Conservation (phyloP, 2,329 filamentous ascomycete genomes). For the Fusarium cicatricum region DNA sequence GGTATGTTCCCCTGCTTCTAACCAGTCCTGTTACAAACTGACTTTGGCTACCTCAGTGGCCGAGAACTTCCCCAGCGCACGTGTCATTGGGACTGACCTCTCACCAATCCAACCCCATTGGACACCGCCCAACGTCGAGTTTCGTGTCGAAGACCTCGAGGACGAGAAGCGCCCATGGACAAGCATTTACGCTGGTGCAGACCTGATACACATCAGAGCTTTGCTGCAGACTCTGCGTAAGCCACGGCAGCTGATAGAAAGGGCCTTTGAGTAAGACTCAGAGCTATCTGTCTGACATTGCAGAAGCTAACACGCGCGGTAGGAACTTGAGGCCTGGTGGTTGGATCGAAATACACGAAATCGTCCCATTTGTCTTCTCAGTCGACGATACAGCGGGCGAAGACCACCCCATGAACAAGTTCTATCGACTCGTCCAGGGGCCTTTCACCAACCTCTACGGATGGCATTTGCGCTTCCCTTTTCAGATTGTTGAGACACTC, state of each 20-base stretch:
- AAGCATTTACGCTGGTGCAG: slow-evolving; percentile 51
- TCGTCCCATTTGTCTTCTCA: slow-evolving; percentile 44
- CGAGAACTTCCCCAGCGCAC: slow-evolving; percentile 55
- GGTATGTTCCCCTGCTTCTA: slow-evolving; percentile 43
- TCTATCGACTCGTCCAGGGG: slow-evolving; percentile 46
- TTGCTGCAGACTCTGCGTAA: slow-evolving; percentile 60
- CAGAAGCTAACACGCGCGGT: slow-evolving; percentile 12
- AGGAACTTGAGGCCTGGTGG: slow-evolving; percentile 50
- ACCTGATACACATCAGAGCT: slow-evolving; percentile 63
- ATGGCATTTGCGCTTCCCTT: slow-evolving; percentile 47
- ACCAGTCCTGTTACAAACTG: neutral
- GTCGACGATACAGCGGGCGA: slow-evolving; percentile 43
- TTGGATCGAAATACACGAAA: slow-evolving; percentile 52
- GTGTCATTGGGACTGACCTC: slow-evolving; percentile 56
- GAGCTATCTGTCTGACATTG: neutral
- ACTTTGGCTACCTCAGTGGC: slow-evolving; percentile 49
- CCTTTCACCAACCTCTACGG: slow-evolving; percentile 46
- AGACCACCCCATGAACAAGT: slow-evolving; percentile 45
- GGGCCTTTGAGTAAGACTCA: slow-evolving; percentile 53
- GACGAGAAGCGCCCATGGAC: slow-evolving; percentile 48
- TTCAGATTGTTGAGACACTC: slow-evolving; percentile 42
- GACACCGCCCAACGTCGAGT: slow-evolving; percentile 66
- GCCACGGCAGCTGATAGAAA: slow-evolving; percentile 57
- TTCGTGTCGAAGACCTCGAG: slow-evolving; percentile 52
- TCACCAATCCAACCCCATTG: slow-evolving; percentile 55